Evolutionary conservation across 495 filamentous ascomycete species (phyloP), one percentile per base, ranked within the genome.

Genomic region (Patellaria atrata): DNA sequence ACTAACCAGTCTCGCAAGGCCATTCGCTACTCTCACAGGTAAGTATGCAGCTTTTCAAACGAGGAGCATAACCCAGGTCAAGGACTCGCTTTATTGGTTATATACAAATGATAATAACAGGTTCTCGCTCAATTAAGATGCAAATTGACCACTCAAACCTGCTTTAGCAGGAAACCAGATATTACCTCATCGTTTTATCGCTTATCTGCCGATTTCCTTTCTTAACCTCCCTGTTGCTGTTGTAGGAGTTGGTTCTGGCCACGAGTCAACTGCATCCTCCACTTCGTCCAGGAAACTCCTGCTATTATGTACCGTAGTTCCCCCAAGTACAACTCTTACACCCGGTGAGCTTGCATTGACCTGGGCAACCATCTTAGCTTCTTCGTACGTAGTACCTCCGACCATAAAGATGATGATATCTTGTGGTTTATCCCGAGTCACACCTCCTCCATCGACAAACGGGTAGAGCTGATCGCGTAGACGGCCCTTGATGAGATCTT

Each of bases 381-480:
- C 89, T 55, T 96, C 89, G 50, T 93, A 96, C 1, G 89, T 97
- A 3, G 74, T 73, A 4, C 89, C 89, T 14, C 91, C 89, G 31
- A 94, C 65, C 51, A 96, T 80, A 51, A 97, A 96, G 11, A 96
- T 70, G 23, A 97, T 68, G 27, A 96, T 79, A 55, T 97, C 91
- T 54, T 97, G 89, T 14, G 89, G 89, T 51, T 94, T 97, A 47
- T 96, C 89, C 24, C 75, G 67, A 6, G 82, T 92, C 8, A 77
- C 68, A 8, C 75, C 77, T 11, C 79, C 77, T 12, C 82, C 83
- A 37, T 96, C 89, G 0, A 94, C 67, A 54, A 94, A 96, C 0
- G 89, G 89, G 47, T 93, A 93, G 33, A 83, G 74, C 33, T 80
- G 66, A 47, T 87, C 80, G 42, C 73, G 74, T 30, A 97, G 58